Evolutionary conservation across 176 grass and related monocot species (phyloP).

Genomic region (Hyparrhenia diplandra): DNA sequence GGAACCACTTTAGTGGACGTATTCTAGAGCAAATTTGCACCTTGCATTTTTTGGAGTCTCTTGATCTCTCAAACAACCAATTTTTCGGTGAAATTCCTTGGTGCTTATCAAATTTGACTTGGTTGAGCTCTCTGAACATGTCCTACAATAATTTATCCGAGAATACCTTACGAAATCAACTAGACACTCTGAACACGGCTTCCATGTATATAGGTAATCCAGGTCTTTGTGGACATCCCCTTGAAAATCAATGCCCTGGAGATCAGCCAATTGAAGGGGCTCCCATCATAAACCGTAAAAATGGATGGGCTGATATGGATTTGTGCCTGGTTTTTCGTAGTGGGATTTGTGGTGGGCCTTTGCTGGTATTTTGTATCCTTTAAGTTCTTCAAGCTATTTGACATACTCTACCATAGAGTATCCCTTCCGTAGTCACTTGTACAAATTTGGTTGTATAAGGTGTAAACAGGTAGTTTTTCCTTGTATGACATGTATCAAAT

Average conservation of each 20-base stretch:
- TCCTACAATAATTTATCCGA: neutral
- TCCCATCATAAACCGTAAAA: neutral
- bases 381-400: too few relatives aligned
- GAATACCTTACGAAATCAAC: neutral
- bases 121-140: neutral
- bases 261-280: neutral
- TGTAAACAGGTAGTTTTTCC: too few relatives aligned
- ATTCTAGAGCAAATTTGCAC: too few relatives aligned
- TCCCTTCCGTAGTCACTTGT: too few relatives aligned
- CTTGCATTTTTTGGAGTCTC: too few relatives aligned
- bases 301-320: neutral
- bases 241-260: neutral
- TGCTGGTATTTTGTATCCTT: neutral
- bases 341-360: neutral
- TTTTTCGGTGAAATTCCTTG: neutral
- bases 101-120: neutral
- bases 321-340: neutral
- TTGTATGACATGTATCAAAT: too few relatives aligned
- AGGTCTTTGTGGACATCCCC: neutral
- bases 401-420: too few relatives aligned
- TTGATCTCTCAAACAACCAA: too few relatives aligned
- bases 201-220: neutral
- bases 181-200: neutral
- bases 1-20: too few relatives aligned
- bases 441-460: too few relatives aligned